A percentile compares a stretch with the other conserved stretches of the same genome.
Conservation (phyloP, 2,329 filamentous ascomycete genomes). For the Hyphodiscus sp. region DNA sequence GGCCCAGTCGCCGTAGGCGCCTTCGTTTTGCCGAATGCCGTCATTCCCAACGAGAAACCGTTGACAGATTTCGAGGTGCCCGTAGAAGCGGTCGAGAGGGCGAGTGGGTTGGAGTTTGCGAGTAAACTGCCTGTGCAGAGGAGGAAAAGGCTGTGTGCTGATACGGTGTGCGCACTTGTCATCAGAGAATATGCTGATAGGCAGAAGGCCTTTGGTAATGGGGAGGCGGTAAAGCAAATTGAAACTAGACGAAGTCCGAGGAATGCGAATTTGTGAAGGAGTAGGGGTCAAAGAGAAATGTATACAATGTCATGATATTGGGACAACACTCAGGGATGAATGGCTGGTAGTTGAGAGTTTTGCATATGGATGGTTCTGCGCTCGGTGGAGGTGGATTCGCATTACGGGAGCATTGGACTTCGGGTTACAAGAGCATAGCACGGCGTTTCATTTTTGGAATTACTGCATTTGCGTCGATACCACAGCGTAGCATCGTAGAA, state of each 20-base stretch:
- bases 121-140: slow-evolving; percentile 67
- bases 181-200: slow-evolving; percentile 69
- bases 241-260: slow-evolving; percentile 25
- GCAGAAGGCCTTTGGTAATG: slow-evolving; percentile 48
- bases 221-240: slow-evolving; percentile 7
- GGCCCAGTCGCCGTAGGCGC: slow-evolving; percentile 84
- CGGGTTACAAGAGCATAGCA: slow-evolving; percentile 2
- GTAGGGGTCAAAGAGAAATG: too few species aligned
- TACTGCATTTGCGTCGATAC: slow-evolving; percentile 1
- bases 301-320: neutral
- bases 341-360: slow-evolving; percentile 5
- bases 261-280: slow-evolving; percentile 16
- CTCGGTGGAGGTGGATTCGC: neutral
- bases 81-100: slow-evolving; percentile 84
- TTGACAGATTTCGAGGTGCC: slow-evolving; percentile 92
- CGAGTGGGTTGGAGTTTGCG: slow-evolving; percentile 87
- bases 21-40: slow-evolving; percentile 90
- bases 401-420: neutral
- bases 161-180: slow-evolving; percentile 76
- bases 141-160: slow-evolving; percentile 74
- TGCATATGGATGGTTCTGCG: neutral
- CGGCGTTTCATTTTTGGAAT: slow-evolving; percentile 9
- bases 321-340: too few species aligned
- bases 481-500: slow-evolving; percentile 9
- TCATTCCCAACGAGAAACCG: slow-evolving; percentile 80